Evolutionary conservation across 1,284 basidiomycete genomes (phyloP), one percentile per base, ranked within the genome.

Genomic region (Cutaneotrichosporon curvatum): DNA sequence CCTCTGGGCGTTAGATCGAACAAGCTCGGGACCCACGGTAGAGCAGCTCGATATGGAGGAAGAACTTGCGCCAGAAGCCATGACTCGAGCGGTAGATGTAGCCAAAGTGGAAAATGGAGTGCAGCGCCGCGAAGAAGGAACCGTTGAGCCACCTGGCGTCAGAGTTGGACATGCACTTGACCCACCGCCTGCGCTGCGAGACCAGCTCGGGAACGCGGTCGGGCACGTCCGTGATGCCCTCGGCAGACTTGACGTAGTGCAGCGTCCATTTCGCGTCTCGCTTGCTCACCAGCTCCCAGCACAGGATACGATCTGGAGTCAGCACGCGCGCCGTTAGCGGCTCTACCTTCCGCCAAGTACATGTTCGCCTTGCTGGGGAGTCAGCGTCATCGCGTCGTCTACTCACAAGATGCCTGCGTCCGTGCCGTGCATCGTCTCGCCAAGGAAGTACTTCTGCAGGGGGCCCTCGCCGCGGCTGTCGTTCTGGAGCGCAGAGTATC

Each of bases 281-380:
- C 66, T 95, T 95, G 19, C 84, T 84, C 28, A 94, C 90, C 9
- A 94, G 76, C 66, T 95, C 90, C 90, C 88, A 94, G 66, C 90
- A 94, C 1, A 94, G 75, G 56, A 94, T 92, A 32, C 67, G 62
- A 52, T 74, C 73, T 61, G 38, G 16, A 53, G 46, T 31, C 38
- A 47, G 33, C 10, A 43, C 23, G 22, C 11, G 37, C 36, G 31
- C 20, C 30, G 16, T 20, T 21, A 32, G 31, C 5, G 33, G 73
- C 81, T 55, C 61, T 28, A 84, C 81, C 87, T 67, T 91, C 89
- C 10, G 89, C 89, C 14, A 94, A 79, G 65, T 92, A 95, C 90
- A 95, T 94, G 68, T 94, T 94, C 31, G 87, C 87, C 4, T 87
- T 89, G 70, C 25, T 28, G 25, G 8, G 8, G 25, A n/a, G 25